Evolutionary conservation across 2,329 filamentous ascomycete genomes (phyloP).

Genomic region (Penicillium sp.): DNA sequence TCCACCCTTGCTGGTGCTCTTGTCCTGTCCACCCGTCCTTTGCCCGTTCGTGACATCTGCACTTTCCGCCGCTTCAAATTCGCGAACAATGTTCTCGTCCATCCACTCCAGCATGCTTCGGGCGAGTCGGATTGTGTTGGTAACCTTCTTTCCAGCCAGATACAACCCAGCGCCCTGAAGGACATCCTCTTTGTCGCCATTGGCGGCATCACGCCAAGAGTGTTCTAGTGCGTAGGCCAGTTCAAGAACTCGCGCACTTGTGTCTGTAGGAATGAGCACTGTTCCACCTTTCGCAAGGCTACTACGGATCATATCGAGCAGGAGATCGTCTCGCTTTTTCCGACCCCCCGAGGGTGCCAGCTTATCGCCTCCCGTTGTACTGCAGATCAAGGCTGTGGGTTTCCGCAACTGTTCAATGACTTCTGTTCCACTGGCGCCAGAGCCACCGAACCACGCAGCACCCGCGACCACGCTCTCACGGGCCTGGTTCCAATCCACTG

Average conservation of each 20-base stretch:
- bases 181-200: slow-evolving; percentile 44
- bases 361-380: slow-evolving; percentile 68
- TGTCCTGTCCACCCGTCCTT: slow-evolving; percentile 30
- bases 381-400: slow-evolving; percentile 88
- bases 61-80: slow-evolving; percentile 63
- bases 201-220: slow-evolving; percentile 65
- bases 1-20: slow-evolving; percentile 37
- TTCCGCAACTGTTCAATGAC: slow-evolving; percentile 89
- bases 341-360: slow-evolving; percentile 62
- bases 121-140: slow-evolving; percentile 80
- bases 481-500: slow-evolving; percentile 97
- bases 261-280: slow-evolving; percentile 87
- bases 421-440: slow-evolving; percentile 69
- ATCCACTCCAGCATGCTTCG: slow-evolving; percentile 98
- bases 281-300: slow-evolving; percentile 76
- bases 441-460: slow-evolving; percentile 83
- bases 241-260: slow-evolving; percentile 86
- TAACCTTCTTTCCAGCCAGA: slow-evolving; percentile 74
- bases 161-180: slow-evolving; percentile 56
- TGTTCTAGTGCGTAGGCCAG: slow-evolving; percentile 86
- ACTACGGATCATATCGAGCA: slow-evolving; percentile 71
- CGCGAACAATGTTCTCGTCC: slow-evolving; percentile 87
- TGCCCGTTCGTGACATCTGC: slow-evolving; percentile 34
- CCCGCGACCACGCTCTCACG: slow-evolving; percentile 89
- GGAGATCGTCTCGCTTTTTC: slow-evolving; percentile 72